These are phyloP conservation scores for Schizophyllum amplum DNA, from an alignment of 1,284 basidiomycete genomes.

Conservation along the genomic window DNA sequence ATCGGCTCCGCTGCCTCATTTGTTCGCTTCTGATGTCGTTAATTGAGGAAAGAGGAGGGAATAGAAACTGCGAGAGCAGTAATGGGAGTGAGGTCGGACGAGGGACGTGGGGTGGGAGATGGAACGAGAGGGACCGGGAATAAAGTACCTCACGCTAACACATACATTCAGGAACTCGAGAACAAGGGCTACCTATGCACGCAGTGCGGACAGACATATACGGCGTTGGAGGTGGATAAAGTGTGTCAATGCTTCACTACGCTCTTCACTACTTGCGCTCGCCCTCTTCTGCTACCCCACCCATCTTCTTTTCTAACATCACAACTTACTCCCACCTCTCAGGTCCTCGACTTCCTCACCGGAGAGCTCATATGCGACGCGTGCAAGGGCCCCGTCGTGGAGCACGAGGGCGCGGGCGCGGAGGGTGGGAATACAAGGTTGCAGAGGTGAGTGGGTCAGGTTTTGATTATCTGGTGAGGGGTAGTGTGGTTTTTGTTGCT, in stretches of 20 bases:
- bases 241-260: slow-evolving; percentile 34
- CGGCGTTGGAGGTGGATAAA: slow-evolving; percentile 80
- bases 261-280: too few species aligned
- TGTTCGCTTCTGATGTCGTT: too few species aligned
- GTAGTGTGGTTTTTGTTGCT: too few species aligned
- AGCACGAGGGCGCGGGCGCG: slow-evolving; percentile 87
- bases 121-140: too few species aligned
- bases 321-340: neutral
- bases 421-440: slow-evolving; percentile 86
- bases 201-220: slow-evolving; percentile 79
- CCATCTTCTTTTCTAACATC: too few species aligned
- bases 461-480: too few species aligned
- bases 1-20: too few species aligned
- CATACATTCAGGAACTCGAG: slow-evolving; percentile 68
- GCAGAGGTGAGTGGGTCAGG: slow-evolving; percentile 47
- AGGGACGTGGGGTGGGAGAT: too few species aligned
- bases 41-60: too few species aligned
- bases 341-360: slow-evolving; percentile 34
- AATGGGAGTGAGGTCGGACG: too few species aligned
- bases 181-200: slow-evolving; percentile 96
- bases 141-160: slow-evolving; percentile 7
- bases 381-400: slow-evolving; percentile 73
- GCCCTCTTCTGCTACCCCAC: too few species aligned
- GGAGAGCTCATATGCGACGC: slow-evolving; percentile 72
- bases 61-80: too few species aligned